A percentile compares a stretch with the other conserved stretches of the same genome.
These are phyloP conservation scores for Diaporthe sp. DNA, from an alignment of 2,329 filamentous ascomycete genomes.

Conservation along the genomic window DNA sequence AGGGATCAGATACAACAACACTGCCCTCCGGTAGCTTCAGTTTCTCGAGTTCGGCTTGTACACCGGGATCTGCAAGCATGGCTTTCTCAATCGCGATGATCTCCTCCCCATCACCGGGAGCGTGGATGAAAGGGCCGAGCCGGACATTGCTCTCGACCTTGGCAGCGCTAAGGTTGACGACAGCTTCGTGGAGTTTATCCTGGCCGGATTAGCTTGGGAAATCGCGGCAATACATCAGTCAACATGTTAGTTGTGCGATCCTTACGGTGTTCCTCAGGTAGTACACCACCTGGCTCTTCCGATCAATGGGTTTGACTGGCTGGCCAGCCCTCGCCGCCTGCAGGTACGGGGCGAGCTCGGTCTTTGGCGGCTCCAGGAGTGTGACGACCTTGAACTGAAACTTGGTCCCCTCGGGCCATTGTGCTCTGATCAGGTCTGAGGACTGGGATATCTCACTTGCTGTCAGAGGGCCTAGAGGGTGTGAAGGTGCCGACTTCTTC, in stretches of 20 bases:
- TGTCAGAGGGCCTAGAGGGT: constrained; percentile 72
- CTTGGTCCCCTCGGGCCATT: constrained; percentile 68
- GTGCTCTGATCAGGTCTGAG: constrained; percentile 61
- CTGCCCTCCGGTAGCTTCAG: constrained; percentile 72
- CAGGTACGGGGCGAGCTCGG: constrained; percentile 64
- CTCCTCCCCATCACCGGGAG: constrained; percentile 71
- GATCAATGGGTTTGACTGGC: constrained; percentile 57
- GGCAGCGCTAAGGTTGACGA: constrained; percentile 63
- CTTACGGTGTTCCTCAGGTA: constrained; percentile 72
- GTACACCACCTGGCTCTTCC: constrained; percentile 69
- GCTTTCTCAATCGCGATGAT: constrained; percentile 69
- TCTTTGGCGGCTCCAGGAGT: constrained; percentile 70
- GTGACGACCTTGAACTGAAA: constrained; percentile 75
- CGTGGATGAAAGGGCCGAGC: constrained; percentile 71
- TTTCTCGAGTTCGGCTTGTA: constrained; percentile 73
- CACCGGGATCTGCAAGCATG: constrained; percentile 66
- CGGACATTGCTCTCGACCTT: constrained; percentile 69
- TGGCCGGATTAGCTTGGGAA: constrained; percentile 44
- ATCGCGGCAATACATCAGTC: background rate
- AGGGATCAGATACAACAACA: constrained; percentile 72
- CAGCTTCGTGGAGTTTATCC: constrained; percentile 74
- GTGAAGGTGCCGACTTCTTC: constrained; percentile 46
- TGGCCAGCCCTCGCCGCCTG: constrained; percentile 60
- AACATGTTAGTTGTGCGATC: background rate
- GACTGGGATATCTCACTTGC: constrained; percentile 68